phyloP scores from a whole-genome alignment of 148 eudicot species.

The Vaccinium darrowii region DNA sequence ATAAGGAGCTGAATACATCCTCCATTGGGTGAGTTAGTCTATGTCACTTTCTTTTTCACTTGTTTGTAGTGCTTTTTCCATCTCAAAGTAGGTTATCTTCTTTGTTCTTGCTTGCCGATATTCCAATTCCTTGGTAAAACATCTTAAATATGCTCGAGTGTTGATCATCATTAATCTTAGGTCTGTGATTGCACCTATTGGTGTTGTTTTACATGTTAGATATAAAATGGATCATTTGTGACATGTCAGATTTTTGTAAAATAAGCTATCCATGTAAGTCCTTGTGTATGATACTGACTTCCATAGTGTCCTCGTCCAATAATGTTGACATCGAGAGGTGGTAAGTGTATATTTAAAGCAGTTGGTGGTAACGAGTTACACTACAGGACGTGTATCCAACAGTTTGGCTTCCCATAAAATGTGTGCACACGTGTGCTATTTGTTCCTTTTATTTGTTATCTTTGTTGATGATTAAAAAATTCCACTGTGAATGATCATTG shows the following conservation, averaged over 20 bases:
- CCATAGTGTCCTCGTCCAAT: neutral
- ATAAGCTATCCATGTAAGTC: neutral
- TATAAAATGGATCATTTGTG: neutral
- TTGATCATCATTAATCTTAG: too few species aligned
- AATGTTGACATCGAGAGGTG: neutral
- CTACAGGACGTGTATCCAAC: neutral
- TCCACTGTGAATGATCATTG: neutral
- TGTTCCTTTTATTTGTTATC: neutral
- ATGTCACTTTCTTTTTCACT: neutral
- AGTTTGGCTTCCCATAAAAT: neutral
- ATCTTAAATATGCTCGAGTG: neutral
- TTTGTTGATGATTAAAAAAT: neutral
- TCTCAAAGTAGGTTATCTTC: neutral
- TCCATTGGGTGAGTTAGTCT: conserved; percentile 61
- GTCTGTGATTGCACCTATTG: neutral
- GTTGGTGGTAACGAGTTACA: neutral
- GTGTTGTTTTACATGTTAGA: neutral
- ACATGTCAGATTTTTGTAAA: neutral
- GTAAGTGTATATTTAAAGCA: neutral
- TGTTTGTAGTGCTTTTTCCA: neutral
- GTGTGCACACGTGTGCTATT: neutral
- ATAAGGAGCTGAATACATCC: conserved; percentile 58
- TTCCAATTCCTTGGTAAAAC: neutral
- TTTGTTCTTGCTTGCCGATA: neutral
- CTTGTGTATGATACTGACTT: neutral